These are phyloP conservation scores for Heterococcus sp. DNA, from an alignment of 108 stramenopile genomes.

Conservation along the genomic window DNA sequence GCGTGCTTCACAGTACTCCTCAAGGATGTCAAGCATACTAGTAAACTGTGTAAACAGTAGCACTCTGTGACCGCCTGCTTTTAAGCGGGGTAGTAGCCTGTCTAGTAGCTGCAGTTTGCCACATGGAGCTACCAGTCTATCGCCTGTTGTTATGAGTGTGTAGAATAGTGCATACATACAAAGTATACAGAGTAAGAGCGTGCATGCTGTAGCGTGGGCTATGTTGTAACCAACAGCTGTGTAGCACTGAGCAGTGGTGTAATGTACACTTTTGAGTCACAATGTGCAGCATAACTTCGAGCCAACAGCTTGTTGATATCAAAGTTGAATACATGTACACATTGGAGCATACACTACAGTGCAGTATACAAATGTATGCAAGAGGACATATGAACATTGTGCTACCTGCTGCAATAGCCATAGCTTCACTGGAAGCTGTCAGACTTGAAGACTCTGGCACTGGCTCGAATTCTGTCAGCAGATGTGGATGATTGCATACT, in stretches of 20 bases:
- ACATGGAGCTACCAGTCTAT: conserved; percentile 50
- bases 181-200: conserved; percentile 15
- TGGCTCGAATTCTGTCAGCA: conserved; percentile 35
- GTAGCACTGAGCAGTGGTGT: too few relatives aligned
- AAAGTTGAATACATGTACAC: too few relatives aligned
- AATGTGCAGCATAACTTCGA: too few relatives aligned
- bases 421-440: too few relatives aligned
- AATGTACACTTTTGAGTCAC: conserved; percentile 6
- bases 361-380: too few relatives aligned
- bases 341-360: too few relatives aligned
- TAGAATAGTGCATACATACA: too few relatives aligned
- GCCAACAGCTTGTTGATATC: too few relatives aligned
- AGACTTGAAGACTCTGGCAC: too few relatives aligned
- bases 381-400: too few relatives aligned
- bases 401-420: too few relatives aligned
- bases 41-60: conserved; percentile 61
- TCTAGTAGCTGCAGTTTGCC: conserved; percentile 55
- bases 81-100: conserved; percentile 49
- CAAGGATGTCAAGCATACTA: conserved; percentile 54
- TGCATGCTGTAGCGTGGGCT: conserved; percentile 48
- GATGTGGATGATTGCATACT: conserved; percentile 54
- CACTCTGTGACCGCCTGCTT: conserved; percentile 49
- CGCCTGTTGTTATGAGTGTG: conserved; percentile 18
- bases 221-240: too few relatives aligned
- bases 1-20: conserved; percentile 48